Percentiles rank a stretch among this genome's conserved stretches.
phyloP scores from a whole-genome alignment of 306 rosid genomes.

The Vicia sativa region DNA sequence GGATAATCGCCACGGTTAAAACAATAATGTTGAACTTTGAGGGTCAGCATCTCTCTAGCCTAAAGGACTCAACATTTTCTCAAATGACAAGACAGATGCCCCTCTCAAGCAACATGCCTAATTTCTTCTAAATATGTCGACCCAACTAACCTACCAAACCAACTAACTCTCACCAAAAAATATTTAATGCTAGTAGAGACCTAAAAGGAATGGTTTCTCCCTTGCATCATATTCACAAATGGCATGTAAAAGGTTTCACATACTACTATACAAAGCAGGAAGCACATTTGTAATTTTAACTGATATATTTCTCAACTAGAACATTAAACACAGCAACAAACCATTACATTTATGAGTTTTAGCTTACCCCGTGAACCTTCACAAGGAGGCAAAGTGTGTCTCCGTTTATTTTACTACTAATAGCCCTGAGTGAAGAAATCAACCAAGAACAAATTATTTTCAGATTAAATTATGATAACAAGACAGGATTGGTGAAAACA shows the following conservation, averaged over 20 bases:
- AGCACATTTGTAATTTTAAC: conserved; percentile 15
- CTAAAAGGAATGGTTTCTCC: conserved; percentile 5
- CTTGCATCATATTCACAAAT: conserved; percentile 18
- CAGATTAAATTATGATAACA: conserved; percentile 22
- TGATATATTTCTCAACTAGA: conserved; percentile 29
- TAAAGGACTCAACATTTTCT: not conserved
- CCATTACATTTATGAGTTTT: conserved; percentile 22
- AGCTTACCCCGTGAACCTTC: conserved; percentile 76
- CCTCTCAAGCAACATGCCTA: not conserved
- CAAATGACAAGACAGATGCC: conserved; percentile 3
- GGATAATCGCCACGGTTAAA: not conserved
- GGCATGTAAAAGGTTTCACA: conserved; percentile 17
- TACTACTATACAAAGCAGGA: conserved; percentile 27
- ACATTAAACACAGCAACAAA: conserved; percentile 19
- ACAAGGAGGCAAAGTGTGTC: conserved; percentile 82
- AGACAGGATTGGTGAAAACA: conserved; percentile 20
- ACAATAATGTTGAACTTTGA: not conserved
- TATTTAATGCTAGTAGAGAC: not conserved
- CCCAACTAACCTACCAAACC: conserved; percentile 4
- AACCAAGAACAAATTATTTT: conserved; percentile 14
- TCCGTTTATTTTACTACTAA: conserved; percentile 68
- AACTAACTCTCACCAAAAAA: not conserved
- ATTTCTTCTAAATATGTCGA: not conserved
- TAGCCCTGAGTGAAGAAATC: conserved; percentile 60
- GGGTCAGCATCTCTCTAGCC: not conserved